phyloP scores from a whole-genome alignment of 768 basidiomycete species.

The Termitomyces sp. region DNA sequence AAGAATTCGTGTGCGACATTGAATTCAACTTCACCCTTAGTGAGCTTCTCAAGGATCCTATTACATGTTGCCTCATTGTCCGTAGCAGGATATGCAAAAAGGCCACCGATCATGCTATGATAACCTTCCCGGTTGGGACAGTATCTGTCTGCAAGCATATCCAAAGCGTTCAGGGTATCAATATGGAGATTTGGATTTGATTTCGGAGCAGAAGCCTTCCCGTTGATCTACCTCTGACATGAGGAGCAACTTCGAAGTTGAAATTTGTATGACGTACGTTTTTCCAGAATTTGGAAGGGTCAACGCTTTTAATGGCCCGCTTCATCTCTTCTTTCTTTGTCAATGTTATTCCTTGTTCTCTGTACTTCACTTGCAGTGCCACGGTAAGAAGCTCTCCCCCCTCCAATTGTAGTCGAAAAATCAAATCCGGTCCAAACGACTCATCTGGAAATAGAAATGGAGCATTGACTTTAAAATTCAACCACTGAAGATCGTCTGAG shows the following conservation, averaged over 20 bases:
- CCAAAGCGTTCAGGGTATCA: background rate
- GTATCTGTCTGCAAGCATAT: background rate
- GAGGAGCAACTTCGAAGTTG: too few relatives aligned
- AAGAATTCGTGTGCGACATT: background rate
- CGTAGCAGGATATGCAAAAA: too few relatives aligned
- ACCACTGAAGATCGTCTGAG: background rate
- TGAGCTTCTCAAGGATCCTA: background rate
- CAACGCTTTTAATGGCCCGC: background rate
- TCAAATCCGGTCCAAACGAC: conserved; percentile 1
- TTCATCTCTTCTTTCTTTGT: background rate
- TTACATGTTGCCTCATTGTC: too few relatives aligned
- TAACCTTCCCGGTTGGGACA: background rate
- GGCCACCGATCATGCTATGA: too few relatives aligned
- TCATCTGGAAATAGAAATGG: conserved; percentile 1
- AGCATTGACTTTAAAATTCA: background rate
- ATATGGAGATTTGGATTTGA: background rate
- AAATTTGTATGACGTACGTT: background rate
- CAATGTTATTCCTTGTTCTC: background rate
- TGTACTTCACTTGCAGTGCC: background rate
- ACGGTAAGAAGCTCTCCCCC: background rate
- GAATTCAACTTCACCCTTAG: too few relatives aligned
- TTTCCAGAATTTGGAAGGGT: background rate
- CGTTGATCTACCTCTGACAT: background rate
- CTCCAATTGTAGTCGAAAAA: background rate
- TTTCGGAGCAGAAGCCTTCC: background rate